Evolutionary conservation across 2,329 filamentous ascomycete species (phyloP), one percentile per base, ranked within the genome.

Genomic region (Apiospora phragmitis): DNA sequence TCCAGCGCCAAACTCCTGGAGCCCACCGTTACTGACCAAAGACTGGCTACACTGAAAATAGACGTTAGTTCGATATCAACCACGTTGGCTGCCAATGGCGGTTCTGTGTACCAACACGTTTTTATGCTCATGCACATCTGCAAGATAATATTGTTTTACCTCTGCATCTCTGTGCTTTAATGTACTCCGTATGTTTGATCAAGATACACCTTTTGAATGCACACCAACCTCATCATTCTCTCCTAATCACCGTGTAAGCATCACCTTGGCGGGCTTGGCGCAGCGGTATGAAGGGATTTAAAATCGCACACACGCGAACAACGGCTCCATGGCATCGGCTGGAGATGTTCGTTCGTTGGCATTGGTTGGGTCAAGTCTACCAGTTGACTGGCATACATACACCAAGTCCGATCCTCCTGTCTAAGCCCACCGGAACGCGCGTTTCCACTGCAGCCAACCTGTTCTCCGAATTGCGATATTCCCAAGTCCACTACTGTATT

Each of bases 381-480:
- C 55, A 38, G 55, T 38, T 35, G 18, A 38, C 55, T 26, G 14
- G 14, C 11, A 24, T 1, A 38, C n/a, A 32, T 18, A 29, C 51
- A 18, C 24, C 8, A 59, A 59, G 18, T 35, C 51, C 51, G 29
- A 59, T n/a, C 51, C 51, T 62, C 24, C 18, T 62, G 55, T 62
- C 71, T 71, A 42, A 75, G 73, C 73, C 73, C 69, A 68, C 29
- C 18, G 47, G 47, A 71, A 75, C 73, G 72, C 73, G 73, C 71
- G 73, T 74, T 72, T 71, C 68, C 43, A 66, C 47, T 21, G 55
- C 55, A 38, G 18, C 55, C 55, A 62, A 38, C 55, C 55, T n/a
- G 21, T 38, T 21, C 55, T 29, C 8, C 21, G 32, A 62, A 62
- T 62, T 62, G 55, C 21, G 55, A 62, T 62, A 38, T 38, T 16